Percentiles rank a stretch among this genome's conserved stretches.
Evolutionary conservation across 2,329 filamentous ascomycete genomes (phyloP).

Genomic region (Cladophialophora psammophila): DNA sequence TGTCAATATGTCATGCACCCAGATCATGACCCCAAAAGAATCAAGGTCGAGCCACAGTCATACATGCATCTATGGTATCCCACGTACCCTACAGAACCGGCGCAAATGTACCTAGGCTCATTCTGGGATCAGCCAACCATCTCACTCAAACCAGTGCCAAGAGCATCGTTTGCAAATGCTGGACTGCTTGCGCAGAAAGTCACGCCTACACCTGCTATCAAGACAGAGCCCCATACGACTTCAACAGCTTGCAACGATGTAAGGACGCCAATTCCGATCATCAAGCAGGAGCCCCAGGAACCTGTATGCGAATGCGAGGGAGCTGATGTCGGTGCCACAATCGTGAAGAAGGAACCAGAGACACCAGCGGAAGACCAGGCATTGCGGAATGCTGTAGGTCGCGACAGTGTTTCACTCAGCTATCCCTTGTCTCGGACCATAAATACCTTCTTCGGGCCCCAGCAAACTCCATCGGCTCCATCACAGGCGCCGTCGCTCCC

Average conservation of each 20-base stretch:
- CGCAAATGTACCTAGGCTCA: conserved; percentile 13
- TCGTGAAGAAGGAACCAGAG: conserved; percentile 10
- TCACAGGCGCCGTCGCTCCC: background rate
- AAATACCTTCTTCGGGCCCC: conserved; percentile 11
- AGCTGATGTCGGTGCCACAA: background rate
- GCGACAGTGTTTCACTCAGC: background rate
- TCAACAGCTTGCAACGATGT: background rate
- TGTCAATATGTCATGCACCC: conserved; percentile 11
- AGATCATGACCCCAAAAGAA: conserved; percentile 28
- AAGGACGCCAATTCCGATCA: background rate
- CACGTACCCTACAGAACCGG: conserved; percentile 12
- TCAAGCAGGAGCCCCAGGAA: conserved; percentile 24
- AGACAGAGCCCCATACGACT: conserved; percentile 25
- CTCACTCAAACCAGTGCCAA: conserved; percentile 21
- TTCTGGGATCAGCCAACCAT: conserved; percentile 25
- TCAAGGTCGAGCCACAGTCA: conserved; percentile 28
- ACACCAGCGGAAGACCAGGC: background rate
- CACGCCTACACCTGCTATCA: conserved; percentile 22
- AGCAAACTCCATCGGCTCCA: background rate
- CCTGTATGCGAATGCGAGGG: background rate
- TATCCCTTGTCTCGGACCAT: conserved; percentile 10
- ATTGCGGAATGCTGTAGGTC: background rate
- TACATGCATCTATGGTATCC: conserved; percentile 13
- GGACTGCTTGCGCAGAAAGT: background rate
- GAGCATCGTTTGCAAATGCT: background rate